phyloP scores from a whole-genome alignment of 768 basidiomycete genomes.

The Dacryopinax spathularia region DNA sequence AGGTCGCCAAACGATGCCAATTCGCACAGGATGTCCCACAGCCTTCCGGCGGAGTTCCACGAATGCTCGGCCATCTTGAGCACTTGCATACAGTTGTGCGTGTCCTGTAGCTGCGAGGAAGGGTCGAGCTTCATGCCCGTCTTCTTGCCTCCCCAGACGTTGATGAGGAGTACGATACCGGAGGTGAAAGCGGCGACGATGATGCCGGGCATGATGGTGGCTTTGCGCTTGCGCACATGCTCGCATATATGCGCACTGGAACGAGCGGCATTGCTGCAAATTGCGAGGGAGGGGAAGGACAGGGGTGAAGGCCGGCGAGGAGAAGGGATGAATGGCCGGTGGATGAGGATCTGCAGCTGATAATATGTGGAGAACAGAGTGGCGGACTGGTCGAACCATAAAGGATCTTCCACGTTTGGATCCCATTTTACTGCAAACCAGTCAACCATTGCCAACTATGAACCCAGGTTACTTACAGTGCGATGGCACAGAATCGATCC shows the following conservation, averaged over 20 bases:
- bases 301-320: conserved; percentile 36
- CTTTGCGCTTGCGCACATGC: conserved; percentile 31
- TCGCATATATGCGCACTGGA: conserved; percentile 62
- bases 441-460: neutral
- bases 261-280: conserved; percentile 69
- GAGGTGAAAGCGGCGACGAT: conserved; percentile 34
- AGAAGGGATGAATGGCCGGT: conserved; percentile 63
- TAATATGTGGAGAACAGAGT: conserved; percentile 46
- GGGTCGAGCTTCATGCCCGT: conserved; percentile 33
- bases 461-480: conserved; percentile 31
- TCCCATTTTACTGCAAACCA: conserved; percentile 41
- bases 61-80: conserved; percentile 30
- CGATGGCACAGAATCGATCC: conserved; percentile 53
- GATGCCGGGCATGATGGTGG: conserved; percentile 22
- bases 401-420: conserved; percentile 33
- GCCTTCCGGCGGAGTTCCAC: conserved; percentile 11
- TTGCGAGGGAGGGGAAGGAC: conserved; percentile 54
- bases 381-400: conserved; percentile 47
- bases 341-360: conserved; percentile 55
- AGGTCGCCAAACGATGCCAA: conserved; percentile 57
- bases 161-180: conserved; percentile 46
- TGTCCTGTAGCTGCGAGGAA: conserved; percentile 41
- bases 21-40: conserved; percentile 56
- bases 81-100: conserved; percentile 43
- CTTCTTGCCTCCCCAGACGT: conserved; percentile 48